These are phyloP conservation scores for Nemania diffusa DNA, from an alignment of 2,329 filamentous ascomycete genomes.

Conservation along the genomic window DNA sequence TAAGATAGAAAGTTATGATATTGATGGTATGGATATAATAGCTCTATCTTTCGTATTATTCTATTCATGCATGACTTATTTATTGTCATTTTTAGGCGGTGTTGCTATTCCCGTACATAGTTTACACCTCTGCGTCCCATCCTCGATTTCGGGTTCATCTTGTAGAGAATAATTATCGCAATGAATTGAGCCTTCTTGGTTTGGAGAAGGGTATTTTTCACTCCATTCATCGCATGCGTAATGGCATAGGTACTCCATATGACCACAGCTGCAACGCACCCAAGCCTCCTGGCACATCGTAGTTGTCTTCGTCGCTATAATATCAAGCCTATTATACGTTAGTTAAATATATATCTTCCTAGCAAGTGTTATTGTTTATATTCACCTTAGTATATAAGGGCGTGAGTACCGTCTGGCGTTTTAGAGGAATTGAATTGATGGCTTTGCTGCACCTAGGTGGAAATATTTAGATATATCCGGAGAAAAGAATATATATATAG, in stretches of 20 bases:
- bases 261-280: constrained; percentile 6
- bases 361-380: not conserved
- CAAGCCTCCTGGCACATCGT: constrained; percentile 23
- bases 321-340: not conserved
- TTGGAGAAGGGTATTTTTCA: constrained; percentile 12
- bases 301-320: not conserved
- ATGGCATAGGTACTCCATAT: constrained; percentile 11
- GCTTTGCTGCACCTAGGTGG: not conserved
- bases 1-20: not conserved
- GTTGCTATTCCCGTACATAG: constrained; percentile 5
- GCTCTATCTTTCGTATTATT: not conserved
- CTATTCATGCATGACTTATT: not conserved
- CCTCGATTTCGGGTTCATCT: constrained; percentile 7
- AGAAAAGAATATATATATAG: not conserved
- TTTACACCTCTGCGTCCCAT: constrained; percentile 8
- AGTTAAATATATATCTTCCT: not conserved
- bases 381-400: not conserved
- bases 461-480: not conserved
- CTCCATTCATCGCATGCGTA: constrained; percentile 23
- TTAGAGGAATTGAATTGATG: not conserved
- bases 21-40: not conserved
- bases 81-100: constrained; percentile 6
- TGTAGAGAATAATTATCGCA: constrained; percentile 12
- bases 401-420: not conserved
- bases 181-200: constrained; percentile 11